These are phyloP conservation scores for Breviolum minutum DNA, from an alignment of 73 alveolate species.

Conservation along the genomic window DNA sequence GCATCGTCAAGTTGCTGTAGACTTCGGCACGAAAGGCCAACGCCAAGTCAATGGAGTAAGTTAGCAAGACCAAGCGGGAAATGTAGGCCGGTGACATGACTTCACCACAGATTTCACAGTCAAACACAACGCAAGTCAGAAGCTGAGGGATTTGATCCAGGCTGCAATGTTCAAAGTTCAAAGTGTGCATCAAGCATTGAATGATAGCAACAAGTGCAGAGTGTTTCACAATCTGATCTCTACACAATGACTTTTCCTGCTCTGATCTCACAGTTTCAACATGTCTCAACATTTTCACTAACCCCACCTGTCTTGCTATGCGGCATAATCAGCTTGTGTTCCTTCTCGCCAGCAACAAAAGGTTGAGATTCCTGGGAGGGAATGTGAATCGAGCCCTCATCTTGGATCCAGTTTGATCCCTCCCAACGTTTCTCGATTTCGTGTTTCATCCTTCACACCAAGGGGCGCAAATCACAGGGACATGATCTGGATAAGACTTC, in stretches of 20 bases:
- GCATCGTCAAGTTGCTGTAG: not conserved
- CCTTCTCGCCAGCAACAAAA: not conserved
- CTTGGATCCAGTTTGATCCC: not conserved
- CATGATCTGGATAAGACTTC: constrained; percentile 6
- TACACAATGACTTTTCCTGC: too few relatives aligned
- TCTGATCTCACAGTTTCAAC: too few relatives aligned
- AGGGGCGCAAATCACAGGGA: constrained; percentile 56
- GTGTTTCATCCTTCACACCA: not conserved
- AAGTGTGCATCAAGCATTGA: not conserved
- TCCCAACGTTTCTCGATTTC: not conserved
- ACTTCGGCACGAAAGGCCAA: not conserved
- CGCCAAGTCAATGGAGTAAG: not conserved
- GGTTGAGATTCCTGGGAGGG: not conserved
- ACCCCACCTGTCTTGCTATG: constrained; percentile 27
- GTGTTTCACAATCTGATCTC: too few relatives aligned
- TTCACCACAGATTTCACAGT: not conserved
- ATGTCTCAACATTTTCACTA: too few relatives aligned
- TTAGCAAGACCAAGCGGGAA: not conserved
- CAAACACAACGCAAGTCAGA: not conserved
- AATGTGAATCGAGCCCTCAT: not conserved
- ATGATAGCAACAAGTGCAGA: not conserved
- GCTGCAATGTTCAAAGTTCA: not conserved
- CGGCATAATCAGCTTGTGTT: constrained; percentile 46
- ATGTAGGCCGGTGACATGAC: not conserved
- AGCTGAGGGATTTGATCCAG: not conserved